Percentiles rank a stretch among this genome's conserved stretches.
phyloP scores from a whole-genome alignment of 2,329 filamentous ascomycete genomes.

The Fusarium sp. region DNA sequence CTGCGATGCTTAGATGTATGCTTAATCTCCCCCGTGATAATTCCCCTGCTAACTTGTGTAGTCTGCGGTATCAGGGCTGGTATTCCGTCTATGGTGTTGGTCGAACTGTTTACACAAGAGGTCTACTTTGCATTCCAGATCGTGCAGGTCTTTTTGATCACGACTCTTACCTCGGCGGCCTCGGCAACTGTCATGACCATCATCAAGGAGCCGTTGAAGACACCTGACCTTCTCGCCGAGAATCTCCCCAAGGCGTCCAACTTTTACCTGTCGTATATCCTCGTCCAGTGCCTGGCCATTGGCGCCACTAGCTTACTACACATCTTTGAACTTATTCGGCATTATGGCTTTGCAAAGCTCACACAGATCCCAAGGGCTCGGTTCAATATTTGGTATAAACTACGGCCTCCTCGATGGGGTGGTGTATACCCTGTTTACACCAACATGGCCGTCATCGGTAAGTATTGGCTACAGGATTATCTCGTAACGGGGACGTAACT shows the following conservation, averaged over 20 bases:
- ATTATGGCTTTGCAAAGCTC: constrained; percentile 70
- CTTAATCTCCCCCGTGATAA: not conserved
- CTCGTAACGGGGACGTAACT: not conserved
- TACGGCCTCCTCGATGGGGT: constrained; percentile 82
- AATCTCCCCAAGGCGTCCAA: constrained; percentile 86
- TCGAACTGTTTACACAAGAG: constrained; percentile 90
- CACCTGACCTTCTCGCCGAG: constrained; percentile 70
- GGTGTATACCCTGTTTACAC: constrained; percentile 82
- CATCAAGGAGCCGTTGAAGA: constrained; percentile 65
- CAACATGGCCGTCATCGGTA: constrained; percentile 80
- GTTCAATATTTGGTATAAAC: constrained; percentile 77
- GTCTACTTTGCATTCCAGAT: constrained; percentile 92
- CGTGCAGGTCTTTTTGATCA: constrained; percentile 88
- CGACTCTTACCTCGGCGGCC: constrained; percentile 82
- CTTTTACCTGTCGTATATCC: constrained; percentile 93
- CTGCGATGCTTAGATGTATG: constrained; percentile 73
- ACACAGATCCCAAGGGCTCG: constrained; percentile 81
- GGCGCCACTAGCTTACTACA: constrained; percentile 79
- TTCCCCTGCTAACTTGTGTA: constrained; percentile 43
- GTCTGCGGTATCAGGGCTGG: constrained; percentile 81
- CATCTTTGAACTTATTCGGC: constrained; percentile 65
- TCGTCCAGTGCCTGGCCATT: constrained; percentile 86
- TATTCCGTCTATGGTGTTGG: constrained; percentile 77
- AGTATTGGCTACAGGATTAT: constrained; percentile 44
- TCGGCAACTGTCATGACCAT: constrained; percentile 72